phyloP scores from a whole-genome alignment of 2,329 filamentous ascomycete genomes.

The Pyricularia grisea region DNA sequence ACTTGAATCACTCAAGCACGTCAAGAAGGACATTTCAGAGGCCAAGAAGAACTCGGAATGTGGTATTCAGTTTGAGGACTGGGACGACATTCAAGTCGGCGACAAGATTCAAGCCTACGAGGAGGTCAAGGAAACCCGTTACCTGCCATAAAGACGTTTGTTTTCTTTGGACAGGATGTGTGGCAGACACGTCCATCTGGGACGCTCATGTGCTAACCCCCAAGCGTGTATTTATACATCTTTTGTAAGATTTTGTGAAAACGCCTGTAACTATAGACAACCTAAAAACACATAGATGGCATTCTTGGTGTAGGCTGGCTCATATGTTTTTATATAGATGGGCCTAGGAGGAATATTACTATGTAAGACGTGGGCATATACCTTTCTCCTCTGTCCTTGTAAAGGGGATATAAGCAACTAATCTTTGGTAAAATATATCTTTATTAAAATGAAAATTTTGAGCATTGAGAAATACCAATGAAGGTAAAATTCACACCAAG shows the following conservation, averaged over 20 bases:
- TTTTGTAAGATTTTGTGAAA: not conserved
- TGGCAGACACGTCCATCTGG: no score
- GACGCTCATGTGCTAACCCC: not conserved
- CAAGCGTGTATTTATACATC: not conserved
- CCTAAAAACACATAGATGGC: not conserved
- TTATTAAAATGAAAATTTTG: no score
- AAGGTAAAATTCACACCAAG: no score
- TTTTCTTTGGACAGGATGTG: no score
- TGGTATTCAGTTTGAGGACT: constrained; percentile 75
- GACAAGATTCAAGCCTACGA: constrained; percentile 87
- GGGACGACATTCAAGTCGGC: constrained; percentile 67
- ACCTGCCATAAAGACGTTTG: constrained; percentile 17
- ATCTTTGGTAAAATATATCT: no score
- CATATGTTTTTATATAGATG: not conserved
- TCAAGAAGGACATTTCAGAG: constrained; percentile 83
- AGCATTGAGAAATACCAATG: no score
- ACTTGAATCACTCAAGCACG: constrained; percentile 75
- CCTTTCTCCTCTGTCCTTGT: not conserved
- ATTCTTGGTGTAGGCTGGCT: not conserved
- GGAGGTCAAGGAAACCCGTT: constrained; percentile 63
- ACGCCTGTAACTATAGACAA: not conserved
- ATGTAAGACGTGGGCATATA: not conserved
- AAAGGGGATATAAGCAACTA: not conserved
- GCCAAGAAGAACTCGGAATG: constrained; percentile 94
- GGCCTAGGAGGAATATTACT: no score